Percentiles rank a stretch among this genome's conserved stretches.
phyloP scores from a whole-genome alignment of 148 eudicot genomes.

The Dysphania ambrosioides region DNA sequence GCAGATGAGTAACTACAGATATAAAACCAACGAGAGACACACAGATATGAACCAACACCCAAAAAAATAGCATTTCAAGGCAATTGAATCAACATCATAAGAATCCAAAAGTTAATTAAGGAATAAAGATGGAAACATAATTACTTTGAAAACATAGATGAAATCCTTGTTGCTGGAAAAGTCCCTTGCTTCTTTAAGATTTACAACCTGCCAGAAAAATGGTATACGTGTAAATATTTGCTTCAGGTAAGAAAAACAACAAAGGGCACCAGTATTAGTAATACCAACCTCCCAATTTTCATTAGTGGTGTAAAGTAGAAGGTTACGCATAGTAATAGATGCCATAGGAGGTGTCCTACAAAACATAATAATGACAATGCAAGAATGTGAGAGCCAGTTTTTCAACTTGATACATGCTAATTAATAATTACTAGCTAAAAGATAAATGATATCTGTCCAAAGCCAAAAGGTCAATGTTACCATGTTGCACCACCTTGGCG shows the following conservation, averaged over 20 bases:
- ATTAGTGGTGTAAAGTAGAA: constrained; percentile 81
- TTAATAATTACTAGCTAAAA: neutral
- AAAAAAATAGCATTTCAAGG: neutral
- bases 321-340: constrained; percentile 81
- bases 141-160: constrained; percentile 94
- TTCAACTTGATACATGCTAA: neutral
- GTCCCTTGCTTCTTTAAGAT: constrained; percentile 93
- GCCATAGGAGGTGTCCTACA: constrained; percentile 97
- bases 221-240: constrained; percentile 20
- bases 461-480: constrained; percentile 26
- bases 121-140: neutral
- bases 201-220: constrained; percentile 58
- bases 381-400: neutral
- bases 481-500: constrained; percentile 77
- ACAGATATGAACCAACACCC: neutral
- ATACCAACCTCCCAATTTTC: constrained; percentile 78
- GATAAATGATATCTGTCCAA: neutral
- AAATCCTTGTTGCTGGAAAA: constrained; percentile 70
- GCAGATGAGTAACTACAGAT: neutral
- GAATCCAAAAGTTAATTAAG: neutral
- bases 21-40: neutral
- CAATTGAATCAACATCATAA: neutral
- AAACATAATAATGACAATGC: constrained; percentile 4
- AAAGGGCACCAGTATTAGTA: neutral
- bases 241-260: constrained; percentile 8